phyloP scores from a whole-genome alignment of 176 grass and related monocot genomes.

The Raddia distichophylla region DNA sequence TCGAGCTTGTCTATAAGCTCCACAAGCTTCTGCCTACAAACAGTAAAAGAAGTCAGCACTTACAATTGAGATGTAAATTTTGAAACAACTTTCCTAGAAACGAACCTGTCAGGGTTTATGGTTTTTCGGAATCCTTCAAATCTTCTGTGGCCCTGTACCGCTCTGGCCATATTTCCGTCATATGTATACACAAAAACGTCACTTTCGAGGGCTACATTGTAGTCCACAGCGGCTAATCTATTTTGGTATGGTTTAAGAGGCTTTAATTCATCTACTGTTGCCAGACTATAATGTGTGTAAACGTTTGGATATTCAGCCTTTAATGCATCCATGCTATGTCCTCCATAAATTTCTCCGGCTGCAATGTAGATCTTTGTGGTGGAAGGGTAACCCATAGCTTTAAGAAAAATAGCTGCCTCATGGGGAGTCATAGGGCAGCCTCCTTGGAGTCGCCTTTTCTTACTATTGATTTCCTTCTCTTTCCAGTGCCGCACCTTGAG shows the following conservation, averaged over 20 bases:
- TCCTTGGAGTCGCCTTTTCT: constrained; percentile 78
- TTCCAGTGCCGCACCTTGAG: constrained; percentile 87
- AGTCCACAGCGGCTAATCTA: constrained; percentile 86
- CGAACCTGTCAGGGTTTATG: constrained; percentile 83
- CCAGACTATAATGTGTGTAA: constrained; percentile 74
- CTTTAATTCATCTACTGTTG: constrained; percentile 60
- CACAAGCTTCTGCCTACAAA: constrained; percentile 72
- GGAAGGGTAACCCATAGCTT: constrained; percentile 97
- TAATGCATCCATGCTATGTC: constrained; percentile 74
- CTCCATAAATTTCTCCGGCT: constrained; percentile 86
- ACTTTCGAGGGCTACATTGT: constrained; percentile 77
- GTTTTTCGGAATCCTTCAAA: constrained; percentile 91
- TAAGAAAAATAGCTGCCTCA: constrained; percentile 82
- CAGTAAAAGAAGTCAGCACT: constrained; percentile 30
- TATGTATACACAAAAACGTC: constrained; percentile 97
- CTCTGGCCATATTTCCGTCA: constrained; percentile 97
- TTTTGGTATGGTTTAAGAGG: constrained; percentile 72
- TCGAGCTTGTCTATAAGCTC: constrained; percentile 81
- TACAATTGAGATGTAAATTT: constrained; percentile 32
- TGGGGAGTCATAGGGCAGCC: constrained; percentile 95
- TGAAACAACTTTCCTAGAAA: constrained; percentile 27
- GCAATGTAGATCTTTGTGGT: constrained; percentile 91
- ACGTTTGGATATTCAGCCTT: constrained; percentile 78
- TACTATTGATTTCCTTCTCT: constrained; percentile 91
- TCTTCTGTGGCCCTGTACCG: constrained; percentile 87